Conservation (phyloP, 1,284 basidiomycete genomes). For the Takashimella tepidaria region DNA sequence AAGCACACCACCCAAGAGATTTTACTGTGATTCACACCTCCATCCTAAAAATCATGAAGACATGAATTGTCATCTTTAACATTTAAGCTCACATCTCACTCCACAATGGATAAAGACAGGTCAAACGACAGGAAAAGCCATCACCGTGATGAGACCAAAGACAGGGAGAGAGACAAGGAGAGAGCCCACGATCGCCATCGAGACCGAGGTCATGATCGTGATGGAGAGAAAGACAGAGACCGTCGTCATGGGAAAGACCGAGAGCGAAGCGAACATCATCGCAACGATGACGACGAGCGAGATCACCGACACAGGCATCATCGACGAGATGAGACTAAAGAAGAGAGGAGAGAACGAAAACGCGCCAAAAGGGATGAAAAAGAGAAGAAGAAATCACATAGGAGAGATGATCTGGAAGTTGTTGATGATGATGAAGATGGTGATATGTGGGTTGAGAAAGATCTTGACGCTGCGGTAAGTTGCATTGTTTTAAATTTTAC, state of each 20-base stretch:
- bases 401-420: conserved; percentile 44
- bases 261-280: not conserved
- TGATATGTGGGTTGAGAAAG: conserved; percentile 81
- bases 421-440: conserved; percentile 65
- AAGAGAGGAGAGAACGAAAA: conserved; percentile 23
- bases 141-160: not conserved
- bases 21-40: too few species aligned
- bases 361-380: conserved; percentile 7
- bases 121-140: not conserved
- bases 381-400: conserved; percentile 23
- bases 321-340: conserved; percentile 15
- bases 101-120: not conserved
- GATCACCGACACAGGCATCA: conserved; percentile 1
- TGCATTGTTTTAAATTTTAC: not conserved
- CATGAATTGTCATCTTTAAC: too few species aligned
- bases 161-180: not conserved
- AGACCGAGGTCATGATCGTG: not conserved
- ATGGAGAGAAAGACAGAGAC: not conserved
- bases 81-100: too few species aligned
- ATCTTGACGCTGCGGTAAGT: conserved; percentile 67
- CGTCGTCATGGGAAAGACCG: not conserved
- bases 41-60: too few species aligned
- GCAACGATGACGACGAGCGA: conserved; percentile 6
- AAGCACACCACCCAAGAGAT: too few species aligned
- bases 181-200: not conserved